Evolutionary conservation across 768 basidiomycete species (phyloP).

Genomic region (Suillus subalutaceus): DNA sequence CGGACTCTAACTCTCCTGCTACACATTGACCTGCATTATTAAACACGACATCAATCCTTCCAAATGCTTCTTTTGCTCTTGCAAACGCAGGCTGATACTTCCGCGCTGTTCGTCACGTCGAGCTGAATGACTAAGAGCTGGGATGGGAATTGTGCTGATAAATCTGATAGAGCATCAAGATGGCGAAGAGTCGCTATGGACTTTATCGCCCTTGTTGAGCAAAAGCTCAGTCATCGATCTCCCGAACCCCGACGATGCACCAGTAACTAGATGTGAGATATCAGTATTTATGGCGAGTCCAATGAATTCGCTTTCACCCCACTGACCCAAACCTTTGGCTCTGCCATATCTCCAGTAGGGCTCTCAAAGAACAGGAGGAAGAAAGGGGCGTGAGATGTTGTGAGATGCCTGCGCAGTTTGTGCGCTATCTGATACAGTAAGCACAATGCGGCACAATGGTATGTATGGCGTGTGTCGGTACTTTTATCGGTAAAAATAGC

Average conservation of each 20-base stretch:
- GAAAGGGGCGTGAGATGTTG: neutral
- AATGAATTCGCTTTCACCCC: neutral
- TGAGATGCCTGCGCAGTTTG: neutral
- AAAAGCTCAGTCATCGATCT: constrained; percentile 34
- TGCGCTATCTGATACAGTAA: neutral
- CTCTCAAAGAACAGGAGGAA: neutral
- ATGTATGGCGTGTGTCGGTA: neutral
- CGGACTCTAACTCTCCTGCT: constrained; percentile 39
- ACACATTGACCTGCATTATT: constrained; percentile 36
- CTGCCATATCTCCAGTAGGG: neutral
- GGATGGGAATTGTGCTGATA: constrained; percentile 24
- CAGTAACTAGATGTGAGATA: constrained; percentile 26
- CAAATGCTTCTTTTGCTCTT: constrained; percentile 29
- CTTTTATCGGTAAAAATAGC: neutral
- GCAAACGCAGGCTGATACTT: constrained; percentile 32
- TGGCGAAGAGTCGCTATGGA: constrained; percentile 46
- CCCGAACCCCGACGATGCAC: constrained; percentile 44
- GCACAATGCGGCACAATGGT: neutral
- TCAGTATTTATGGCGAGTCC: neutral
- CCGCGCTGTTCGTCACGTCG: constrained; percentile 32
- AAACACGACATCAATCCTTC: constrained; percentile 40
- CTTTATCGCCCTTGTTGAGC: constrained; percentile 39
- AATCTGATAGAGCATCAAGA: constrained; percentile 34
- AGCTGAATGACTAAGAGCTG: constrained; percentile 34
- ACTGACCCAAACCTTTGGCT: neutral